A percentile compares a stretch with the other conserved stretches of the same genome.
phyloP scores from a whole-genome alignment of 208 protist genomes.

The Endotrypanum monterogeii region DNA sequence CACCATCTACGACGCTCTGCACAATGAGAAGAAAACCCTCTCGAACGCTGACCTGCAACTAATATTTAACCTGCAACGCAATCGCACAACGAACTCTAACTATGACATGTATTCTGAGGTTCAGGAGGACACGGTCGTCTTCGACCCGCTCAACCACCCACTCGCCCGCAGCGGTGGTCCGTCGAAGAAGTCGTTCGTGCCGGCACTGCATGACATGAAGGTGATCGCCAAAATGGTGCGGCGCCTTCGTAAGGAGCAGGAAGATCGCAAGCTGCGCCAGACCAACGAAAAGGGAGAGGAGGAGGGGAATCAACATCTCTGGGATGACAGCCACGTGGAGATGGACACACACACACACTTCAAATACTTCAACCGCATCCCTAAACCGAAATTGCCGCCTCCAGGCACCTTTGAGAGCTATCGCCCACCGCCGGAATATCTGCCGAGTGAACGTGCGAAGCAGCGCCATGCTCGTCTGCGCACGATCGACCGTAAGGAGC shows the following conservation, averaged over 20 bases:
- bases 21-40: slow-evolving; percentile 90
- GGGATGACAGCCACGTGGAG: slow-evolving; percentile 84
- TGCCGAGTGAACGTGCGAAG: slow-evolving; percentile 91
- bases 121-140: slow-evolving; percentile 79
- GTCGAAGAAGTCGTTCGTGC: slow-evolving; percentile 86
- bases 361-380: slow-evolving; percentile 86
- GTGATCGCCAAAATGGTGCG: slow-evolving; percentile 91
- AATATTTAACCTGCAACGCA: slow-evolving; percentile 94
- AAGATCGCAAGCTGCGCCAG: slow-evolving; percentile 37
- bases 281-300: slow-evolving; percentile 28
- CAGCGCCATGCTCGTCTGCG: slow-evolving; percentile 89
- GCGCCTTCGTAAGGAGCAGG: slow-evolving; percentile 63
- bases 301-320: slow-evolving; percentile 56
- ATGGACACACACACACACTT: slow-evolving; percentile 90
- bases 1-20: slow-evolving; percentile 92
- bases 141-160: slow-evolving; percentile 92
- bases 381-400: slow-evolving; percentile 79
- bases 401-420: slow-evolving; percentile 97
- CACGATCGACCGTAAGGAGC: slow-evolving; percentile 90
- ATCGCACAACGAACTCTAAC: slow-evolving; percentile 82
- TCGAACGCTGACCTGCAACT: slow-evolving; percentile 91
- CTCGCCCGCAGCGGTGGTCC: slow-evolving; percentile 83
- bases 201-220: slow-evolving; percentile 89
- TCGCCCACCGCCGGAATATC: slow-evolving; percentile 98
- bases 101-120: slow-evolving; percentile 93